These are phyloP conservation scores for Cladobotryum protrusum DNA, from an alignment of 2,329 filamentous ascomycete species.

Conservation along the genomic window DNA sequence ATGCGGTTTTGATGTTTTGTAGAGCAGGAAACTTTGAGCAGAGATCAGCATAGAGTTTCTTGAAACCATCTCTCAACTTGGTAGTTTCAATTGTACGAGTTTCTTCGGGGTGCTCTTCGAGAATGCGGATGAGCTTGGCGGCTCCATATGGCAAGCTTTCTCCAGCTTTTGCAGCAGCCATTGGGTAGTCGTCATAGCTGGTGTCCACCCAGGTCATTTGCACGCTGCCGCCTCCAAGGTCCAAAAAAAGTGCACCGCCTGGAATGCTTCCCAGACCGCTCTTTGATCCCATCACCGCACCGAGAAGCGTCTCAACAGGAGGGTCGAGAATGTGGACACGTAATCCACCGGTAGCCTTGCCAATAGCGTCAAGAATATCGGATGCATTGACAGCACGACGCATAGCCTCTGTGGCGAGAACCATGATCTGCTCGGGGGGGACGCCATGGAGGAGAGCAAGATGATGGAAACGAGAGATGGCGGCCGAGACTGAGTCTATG, in stretches of 20 bases:
- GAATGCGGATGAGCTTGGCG: slow-evolving; percentile 47
- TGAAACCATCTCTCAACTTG: slow-evolving; percentile 54
- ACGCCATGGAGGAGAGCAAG: slow-evolving; percentile 68
- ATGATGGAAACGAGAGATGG: slow-evolving; percentile 62
- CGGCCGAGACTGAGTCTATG: slow-evolving; percentile 59
- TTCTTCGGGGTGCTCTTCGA: slow-evolving; percentile 34
- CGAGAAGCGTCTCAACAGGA: slow-evolving; percentile 74
- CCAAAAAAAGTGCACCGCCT: slow-evolving; percentile 68
- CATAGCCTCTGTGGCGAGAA: slow-evolving; percentile 87
- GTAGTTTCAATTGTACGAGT: slow-evolving; percentile 41
- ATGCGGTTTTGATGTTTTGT: slow-evolving; percentile 28
- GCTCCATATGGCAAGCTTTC: slow-evolving; percentile 57
- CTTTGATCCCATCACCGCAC: slow-evolving; percentile 70
- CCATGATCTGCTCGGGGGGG: slow-evolving; percentile 55
- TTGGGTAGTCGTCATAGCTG: slow-evolving; percentile 38
- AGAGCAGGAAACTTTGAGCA: slow-evolving; percentile 47
- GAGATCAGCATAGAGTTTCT: slow-evolving; percentile 51
- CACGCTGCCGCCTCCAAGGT: slow-evolving; percentile 69
- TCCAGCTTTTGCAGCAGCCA: slow-evolving; percentile 47
- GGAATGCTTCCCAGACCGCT: slow-evolving; percentile 62
- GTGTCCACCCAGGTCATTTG: slow-evolving; percentile 61
- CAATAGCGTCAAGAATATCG: slow-evolving; percentile 61
- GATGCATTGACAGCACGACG: slow-evolving; percentile 69
- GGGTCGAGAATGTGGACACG: slow-evolving; percentile 68
- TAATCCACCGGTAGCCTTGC: slow-evolving; percentile 54